phyloP scores from a whole-genome alignment of 148 eudicot species.

The Camellia sinensis region DNA sequence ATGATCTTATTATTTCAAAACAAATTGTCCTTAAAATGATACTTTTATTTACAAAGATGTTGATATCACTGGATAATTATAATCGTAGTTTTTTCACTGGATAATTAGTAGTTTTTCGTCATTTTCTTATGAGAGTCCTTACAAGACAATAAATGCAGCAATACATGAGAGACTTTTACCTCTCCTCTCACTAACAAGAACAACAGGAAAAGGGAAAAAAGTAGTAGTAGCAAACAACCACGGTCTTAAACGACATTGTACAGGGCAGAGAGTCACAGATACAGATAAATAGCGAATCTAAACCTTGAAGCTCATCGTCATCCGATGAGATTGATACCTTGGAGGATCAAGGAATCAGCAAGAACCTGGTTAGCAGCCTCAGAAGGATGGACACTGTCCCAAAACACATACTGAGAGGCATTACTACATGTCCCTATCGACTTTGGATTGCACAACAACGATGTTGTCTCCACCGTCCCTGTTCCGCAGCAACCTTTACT shows the following conservation, averaged over 20 bases:
- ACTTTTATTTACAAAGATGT: too few species aligned
- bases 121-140: too few species aligned
- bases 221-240: neutral
- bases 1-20: too few species aligned
- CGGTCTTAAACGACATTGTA: neutral
- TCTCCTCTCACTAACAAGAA: neutral
- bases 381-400: constrained; percentile 98
- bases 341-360: constrained; percentile 53
- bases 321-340: constrained; percentile 63
- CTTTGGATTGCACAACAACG: constrained; percentile 70
- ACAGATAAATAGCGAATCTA: too few species aligned
- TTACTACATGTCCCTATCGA: constrained; percentile 81
- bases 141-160: neutral
- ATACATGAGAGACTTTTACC: neutral
- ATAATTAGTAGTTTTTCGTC: too few species aligned
- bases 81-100: too few species aligned
- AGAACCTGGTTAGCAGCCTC: constrained; percentile 84
- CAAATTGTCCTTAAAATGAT: too few species aligned
- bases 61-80: too few species aligned
- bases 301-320: constrained; percentile 5
- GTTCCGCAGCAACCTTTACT: constrained; percentile 90
- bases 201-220: neutral
- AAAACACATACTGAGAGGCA: constrained; percentile 80
- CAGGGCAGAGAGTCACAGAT: too few species aligned
- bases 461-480: constrained; percentile 81